Conservation (phyloP, 2,329 filamentous ascomycete species). For the Pestalotiopsis sp. region DNA sequence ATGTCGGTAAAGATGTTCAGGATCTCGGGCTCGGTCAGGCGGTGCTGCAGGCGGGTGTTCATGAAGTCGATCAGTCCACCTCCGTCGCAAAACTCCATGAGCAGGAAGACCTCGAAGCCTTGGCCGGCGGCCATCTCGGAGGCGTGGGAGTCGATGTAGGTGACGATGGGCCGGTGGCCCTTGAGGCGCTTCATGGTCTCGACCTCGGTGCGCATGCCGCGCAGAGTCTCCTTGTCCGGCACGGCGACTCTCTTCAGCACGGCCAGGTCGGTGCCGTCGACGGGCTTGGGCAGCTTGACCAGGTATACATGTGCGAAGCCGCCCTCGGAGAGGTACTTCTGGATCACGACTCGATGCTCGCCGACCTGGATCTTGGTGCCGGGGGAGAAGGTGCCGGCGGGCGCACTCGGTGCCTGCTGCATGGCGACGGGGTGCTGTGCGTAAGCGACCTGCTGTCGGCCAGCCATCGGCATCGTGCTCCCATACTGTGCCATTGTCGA, state of each 20-base stretch:
- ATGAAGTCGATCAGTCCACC: constrained; percentile 98
- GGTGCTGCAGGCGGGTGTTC: constrained; percentile 96
- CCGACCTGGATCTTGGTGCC: constrained; percentile 98
- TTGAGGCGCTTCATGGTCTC: constrained; percentile 99
- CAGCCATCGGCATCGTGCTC: constrained; percentile 29
- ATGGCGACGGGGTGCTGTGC: constrained; percentile 38
- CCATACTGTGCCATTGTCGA: constrained; percentile 31
- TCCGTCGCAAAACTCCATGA: constrained; percentile 97
- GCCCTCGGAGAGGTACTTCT: constrained; percentile 96
- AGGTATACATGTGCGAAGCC: constrained; percentile 99
- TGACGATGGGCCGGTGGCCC: constrained; percentile 94
- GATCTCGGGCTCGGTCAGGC: constrained; percentile 96
- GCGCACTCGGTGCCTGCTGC: constrained; percentile 41
- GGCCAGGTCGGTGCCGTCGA: constrained; percentile 78
- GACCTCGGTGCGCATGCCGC: constrained; percentile 96
- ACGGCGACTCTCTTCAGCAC: constrained; percentile 96
- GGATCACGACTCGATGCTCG: constrained; percentile 87
- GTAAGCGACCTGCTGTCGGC: constrained; percentile 39
- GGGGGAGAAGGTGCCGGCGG: constrained; percentile 86
- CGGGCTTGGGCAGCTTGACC: constrained; percentile 78
- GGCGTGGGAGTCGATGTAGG: constrained; percentile 97
- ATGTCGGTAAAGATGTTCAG: constrained; percentile 96
- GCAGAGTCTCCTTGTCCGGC: constrained; percentile 90
- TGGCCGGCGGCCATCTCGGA: constrained; percentile 85
- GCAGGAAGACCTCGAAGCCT: constrained; percentile 97